Base-by-base conservation (phyloP, 75 land plant species). In the Azolla pinnata region DNA sequence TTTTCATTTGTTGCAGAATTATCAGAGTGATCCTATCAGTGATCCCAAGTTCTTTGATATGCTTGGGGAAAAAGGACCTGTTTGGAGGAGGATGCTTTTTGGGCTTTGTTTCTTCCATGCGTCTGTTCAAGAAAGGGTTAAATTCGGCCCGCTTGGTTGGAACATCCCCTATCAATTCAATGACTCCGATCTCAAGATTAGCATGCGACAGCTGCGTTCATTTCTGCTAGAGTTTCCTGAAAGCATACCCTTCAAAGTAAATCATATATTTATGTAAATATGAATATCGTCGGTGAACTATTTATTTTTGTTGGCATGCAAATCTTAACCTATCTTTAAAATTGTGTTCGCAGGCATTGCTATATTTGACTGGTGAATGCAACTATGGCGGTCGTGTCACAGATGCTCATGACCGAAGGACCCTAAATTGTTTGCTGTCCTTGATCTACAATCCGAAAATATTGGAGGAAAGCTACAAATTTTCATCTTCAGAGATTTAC, bases 91-190 rank as follows among this genome's bases (percentile, higher is more conserved):
- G 35, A 73, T 73, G 75, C 31, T 73, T 27, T 73, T 73, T 62
- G 75, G 75, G 1, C 60, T 73, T 26, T 73, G 75, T 27, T 73
- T 73, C 34, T 73, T 73, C 31, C 75, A 73, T 47, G 75, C 75
- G 21, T 24, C 64, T 23, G 75, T 73, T 24, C 75, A 73, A 66
- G 75, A 73, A 29, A 62, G 75, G 23, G 75, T 73, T 0, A 73
- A 73, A 40, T 73, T 73, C 56, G 75, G 75, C 2, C 75, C 75
- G 24, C 60, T 73, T 0, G 75, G 75, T 20, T 73, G 75, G 75
- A 73, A 73, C 40, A 73, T 73, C 34, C 75, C 75, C 21, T 73
- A 73, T 56, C 75, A 73, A 46, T 73, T 73, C 19, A 73, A 70
- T 26, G 75, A 73, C 50, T 71, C 75, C n/a, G 75, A 73, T 62